These are phyloP conservation scores for Xylariaceae sp. DNA, from an alignment of 2,329 filamentous ascomycete genomes.

Conservation along the genomic window DNA sequence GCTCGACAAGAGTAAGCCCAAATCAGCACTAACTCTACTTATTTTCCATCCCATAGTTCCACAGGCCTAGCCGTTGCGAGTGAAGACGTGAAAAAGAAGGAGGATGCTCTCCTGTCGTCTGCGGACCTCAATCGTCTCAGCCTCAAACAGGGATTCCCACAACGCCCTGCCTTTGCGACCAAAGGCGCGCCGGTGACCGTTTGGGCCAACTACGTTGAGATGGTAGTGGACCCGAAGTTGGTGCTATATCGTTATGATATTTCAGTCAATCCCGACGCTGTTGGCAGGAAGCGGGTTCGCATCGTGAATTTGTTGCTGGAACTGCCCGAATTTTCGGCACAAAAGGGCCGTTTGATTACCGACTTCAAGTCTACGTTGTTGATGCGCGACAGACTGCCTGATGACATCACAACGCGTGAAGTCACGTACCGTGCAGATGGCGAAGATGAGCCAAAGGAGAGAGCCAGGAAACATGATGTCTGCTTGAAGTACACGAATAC, in stretches of 20 bases:
- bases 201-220: conserved; percentile 33
- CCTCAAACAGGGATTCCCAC: background rate
- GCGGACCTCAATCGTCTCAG: background rate
- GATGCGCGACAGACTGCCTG: conserved; percentile 27
- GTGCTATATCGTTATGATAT: conserved; percentile 29
- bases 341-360: conserved; percentile 30
- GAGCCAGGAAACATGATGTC: conserved; percentile 25
- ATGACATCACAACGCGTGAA: background rate
- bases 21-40: background rate
- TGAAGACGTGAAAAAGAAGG: background rate
- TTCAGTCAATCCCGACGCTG: conserved; percentile 13
- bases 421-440: conserved; percentile 36
- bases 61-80: background rate
- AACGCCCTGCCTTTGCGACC: conserved; percentile 30
- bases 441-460: conserved; percentile 33
- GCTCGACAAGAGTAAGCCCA: background rate
- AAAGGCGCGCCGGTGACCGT: conserved; percentile 19
- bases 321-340: background rate
- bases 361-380: conserved; percentile 41
- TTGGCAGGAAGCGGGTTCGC: conserved; percentile 23
- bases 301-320: conserved; percentile 30
- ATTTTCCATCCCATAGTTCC: background rate
- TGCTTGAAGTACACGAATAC: conserved; percentile 29
- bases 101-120: background rate
- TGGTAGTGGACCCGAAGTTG: conserved; percentile 14